A percentile compares a stretch with the other conserved stretches of the same genome.
Conservation (phyloP, 192 early-diverging fungal genomes). For the Gonapodya sp. region DNA sequence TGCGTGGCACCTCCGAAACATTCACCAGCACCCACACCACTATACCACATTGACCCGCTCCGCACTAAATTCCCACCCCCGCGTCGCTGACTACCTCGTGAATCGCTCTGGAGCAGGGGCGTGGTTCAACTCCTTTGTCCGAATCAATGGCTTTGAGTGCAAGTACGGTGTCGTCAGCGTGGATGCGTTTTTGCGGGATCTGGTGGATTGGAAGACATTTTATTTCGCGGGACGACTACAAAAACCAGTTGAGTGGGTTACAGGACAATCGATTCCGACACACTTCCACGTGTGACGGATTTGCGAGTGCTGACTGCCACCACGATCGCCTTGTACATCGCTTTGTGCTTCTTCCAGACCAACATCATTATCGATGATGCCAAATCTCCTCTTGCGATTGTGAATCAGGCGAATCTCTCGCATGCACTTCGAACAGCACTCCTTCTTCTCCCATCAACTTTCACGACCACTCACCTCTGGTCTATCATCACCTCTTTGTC, state of each 20-base stretch:
- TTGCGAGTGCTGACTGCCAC: constrained; percentile 8
- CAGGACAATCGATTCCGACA: constrained; percentile 15
- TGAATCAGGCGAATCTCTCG: constrained; percentile 76
- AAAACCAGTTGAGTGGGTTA: constrained; percentile 59
- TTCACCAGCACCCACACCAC: constrained; percentile 81
- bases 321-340: no score
- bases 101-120: constrained; percentile 80
- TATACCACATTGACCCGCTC: constrained; percentile 50
- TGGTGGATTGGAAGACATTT: constrained; percentile 89
- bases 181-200: constrained; percentile 72
- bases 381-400: constrained; percentile 47
- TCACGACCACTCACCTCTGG: constrained; percentile 75
- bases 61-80: background rate
- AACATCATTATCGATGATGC: constrained; percentile 65
- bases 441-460: constrained; percentile 69
- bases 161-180: constrained; percentile 98
- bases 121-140: constrained; percentile 91
- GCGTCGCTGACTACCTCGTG: constrained; percentile 38
- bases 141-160: constrained; percentile 71
- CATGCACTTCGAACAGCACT: constrained; percentile 76
- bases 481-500: constrained; percentile 73
- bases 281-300: background rate
- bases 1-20: constrained; percentile 96
- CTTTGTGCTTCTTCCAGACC: constrained; percentile 30
- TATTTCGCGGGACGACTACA: constrained; percentile 96